Base-by-base conservation (phyloP, 1,139 yeast genomes). In the Magnusiomyces fungicola region DNA sequence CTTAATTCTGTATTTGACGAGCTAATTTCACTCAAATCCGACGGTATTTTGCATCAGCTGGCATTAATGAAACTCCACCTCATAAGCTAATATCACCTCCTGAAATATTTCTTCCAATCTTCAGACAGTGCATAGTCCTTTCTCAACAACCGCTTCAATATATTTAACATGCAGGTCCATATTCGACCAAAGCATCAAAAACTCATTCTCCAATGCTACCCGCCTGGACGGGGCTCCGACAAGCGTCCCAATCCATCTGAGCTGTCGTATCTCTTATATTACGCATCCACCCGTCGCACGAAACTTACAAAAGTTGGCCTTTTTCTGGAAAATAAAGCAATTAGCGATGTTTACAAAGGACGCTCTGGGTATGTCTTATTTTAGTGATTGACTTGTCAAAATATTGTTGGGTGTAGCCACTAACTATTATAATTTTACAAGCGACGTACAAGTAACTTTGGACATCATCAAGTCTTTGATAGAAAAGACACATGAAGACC, bases 181-280 rank as follows among this genome's bases (percentile, higher is more conserved):
- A 44, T 49, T 21, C 49, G 50, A 19, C 86, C 96, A 4, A 90
- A 90, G 65, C 97, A 90, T 65, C 97, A 89, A 67, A 83, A 85
- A 62, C 74, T 90, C 61, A 86, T 92, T 41, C 76, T 85, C 50
- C 95, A 86, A 65, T 92, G 98, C 70, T 92, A 90, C 65, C 98
- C 96, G 2, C 79, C 94, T 1, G 96, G 97, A 1, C 76, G 87
- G 55, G 83, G 81, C 6, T 75, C 78, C 5, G 96, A 89, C 59
- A 89, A 89, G 69, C 83, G 84, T 59, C 96, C 98, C 10, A 90
- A 90, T 65, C 80, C 95, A 1, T 87, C 95, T 16, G 97, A 92
- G 65, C 73, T 94, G 47, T 84, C 95, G 53, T 89, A 89, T 64
- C 73, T 92, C 58, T 69, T 90, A 39, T 92, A 86, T 70, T 90